Percentiles rank a stretch among this genome's conserved stretches.
Evolutionary conservation across 495 filamentous ascomycete species (phyloP).

Genomic region (Rostrohypoxylon terebratum): DNA sequence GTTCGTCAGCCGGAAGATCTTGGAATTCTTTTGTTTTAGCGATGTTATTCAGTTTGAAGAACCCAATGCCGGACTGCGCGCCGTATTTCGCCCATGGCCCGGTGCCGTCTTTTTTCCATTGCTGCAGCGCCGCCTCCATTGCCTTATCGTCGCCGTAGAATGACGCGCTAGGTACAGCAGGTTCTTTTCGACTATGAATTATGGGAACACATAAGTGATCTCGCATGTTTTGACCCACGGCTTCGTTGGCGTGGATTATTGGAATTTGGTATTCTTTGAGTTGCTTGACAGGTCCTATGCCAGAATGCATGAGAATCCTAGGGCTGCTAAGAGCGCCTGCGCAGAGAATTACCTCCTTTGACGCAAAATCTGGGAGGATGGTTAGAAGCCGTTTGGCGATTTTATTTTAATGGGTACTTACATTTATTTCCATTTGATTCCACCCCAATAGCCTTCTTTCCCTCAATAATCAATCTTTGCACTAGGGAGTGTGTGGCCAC

Average conservation of each 20-base stretch:
- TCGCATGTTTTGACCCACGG: slow-evolving; percentile 67
- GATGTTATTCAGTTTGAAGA: slow-evolving; percentile 62
- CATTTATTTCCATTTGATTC: slow-evolving; percentile 50
- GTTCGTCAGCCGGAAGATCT: slow-evolving; percentile 54
- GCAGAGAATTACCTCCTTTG: slow-evolving; percentile 68
- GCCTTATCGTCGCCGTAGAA: slow-evolving; percentile 48
- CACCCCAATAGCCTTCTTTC: slow-evolving; percentile 64
- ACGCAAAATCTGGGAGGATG: slow-evolving; percentile 53
- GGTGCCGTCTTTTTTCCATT: slow-evolving; percentile 60
- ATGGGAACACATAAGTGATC: slow-evolving; percentile 60
- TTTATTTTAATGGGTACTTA: not conserved
- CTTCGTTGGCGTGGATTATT: slow-evolving; percentile 58
- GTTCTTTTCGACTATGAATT: slow-evolving; percentile 44
- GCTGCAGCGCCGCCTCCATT: slow-evolving; percentile 57
- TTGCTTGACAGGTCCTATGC: slow-evolving; percentile 67
- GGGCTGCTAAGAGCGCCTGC: slow-evolving; percentile 69
- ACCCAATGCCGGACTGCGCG: slow-evolving; percentile 62
- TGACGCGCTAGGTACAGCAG: slow-evolving; percentile 41
- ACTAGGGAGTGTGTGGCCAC: slow-evolving; percentile 61
- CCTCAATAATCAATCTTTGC: slow-evolving; percentile 62
- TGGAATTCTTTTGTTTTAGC: slow-evolving; percentile 59
- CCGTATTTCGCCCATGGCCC: slow-evolving; percentile 58
- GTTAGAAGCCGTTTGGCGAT: not conserved
- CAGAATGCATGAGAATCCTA: slow-evolving; percentile 71
- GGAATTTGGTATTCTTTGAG: slow-evolving; percentile 64